These are phyloP conservation scores for Claviceps capensis DNA, from an alignment of 2,329 filamentous ascomycete species.

Conservation along the genomic window DNA sequence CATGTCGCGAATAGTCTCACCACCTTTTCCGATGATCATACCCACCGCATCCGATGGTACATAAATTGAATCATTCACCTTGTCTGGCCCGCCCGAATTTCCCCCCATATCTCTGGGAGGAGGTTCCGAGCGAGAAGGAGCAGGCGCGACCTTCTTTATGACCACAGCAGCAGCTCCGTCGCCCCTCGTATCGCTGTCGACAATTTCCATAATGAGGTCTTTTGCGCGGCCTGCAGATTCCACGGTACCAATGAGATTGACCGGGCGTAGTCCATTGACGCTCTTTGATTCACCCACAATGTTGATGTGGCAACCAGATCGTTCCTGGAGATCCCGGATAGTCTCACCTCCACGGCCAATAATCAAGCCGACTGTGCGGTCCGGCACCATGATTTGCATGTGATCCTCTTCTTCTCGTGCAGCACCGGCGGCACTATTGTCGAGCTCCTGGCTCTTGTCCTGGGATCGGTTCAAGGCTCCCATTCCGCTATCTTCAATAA, in stretches of 20 bases:
- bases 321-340: conserved; percentile 81
- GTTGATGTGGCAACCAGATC: conserved; percentile 89
- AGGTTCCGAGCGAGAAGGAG: conserved; percentile 16
- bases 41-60: conserved; percentile 86
- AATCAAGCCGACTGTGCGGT: conserved; percentile 82
- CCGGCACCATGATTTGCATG: conserved; percentile 88
- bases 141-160: conserved; percentile 14
- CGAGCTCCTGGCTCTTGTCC: conserved; percentile 27
- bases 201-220: conserved; percentile 83
- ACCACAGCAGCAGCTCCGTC: conserved; percentile 23
- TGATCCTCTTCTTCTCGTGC: conserved; percentile 71
- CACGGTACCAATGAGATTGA: conserved; percentile 74
- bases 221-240: conserved; percentile 66
- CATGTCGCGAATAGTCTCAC: conserved; percentile 91
- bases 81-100: conserved; percentile 34
- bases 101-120: conserved; percentile 21
- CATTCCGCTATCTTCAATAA: conserved; percentile 64
- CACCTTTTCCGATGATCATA: conserved; percentile 93
- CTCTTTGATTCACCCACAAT: conserved; percentile 91
- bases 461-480: conserved; percentile 31
- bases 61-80: conserved; percentile 69
- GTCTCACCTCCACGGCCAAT: conserved; percentile 91
- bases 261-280: conserved; percentile 75
- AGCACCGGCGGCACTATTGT: conserved; percentile 27
- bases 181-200: conserved; percentile 72